Conservation (phyloP, 2,329 filamentous ascomycete genomes). For the Alternaria sp. region DNA sequence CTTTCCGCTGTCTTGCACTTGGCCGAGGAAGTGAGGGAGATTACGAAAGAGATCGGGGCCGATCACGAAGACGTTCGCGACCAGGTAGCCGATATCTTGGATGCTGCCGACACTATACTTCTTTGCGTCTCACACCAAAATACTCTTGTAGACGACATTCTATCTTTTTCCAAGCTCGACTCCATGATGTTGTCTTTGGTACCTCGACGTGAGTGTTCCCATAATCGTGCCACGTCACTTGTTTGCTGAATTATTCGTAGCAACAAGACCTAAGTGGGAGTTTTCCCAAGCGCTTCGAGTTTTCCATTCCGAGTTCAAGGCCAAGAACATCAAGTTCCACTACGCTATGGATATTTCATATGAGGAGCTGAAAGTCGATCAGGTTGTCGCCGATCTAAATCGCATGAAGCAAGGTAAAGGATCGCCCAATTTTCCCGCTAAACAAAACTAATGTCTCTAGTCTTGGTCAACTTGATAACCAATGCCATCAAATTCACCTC, state of each 20-base stretch:
- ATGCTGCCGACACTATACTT: conserved; percentile 53
- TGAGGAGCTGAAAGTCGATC: conserved; percentile 49
- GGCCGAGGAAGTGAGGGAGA: conserved; percentile 54
- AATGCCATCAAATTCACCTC: conserved; percentile 60
- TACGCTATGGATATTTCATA: conserved; percentile 55
- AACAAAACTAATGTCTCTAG: conserved; percentile 32
- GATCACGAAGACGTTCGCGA: conserved; percentile 27
- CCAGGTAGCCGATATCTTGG: conserved; percentile 43
- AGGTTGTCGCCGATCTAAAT: conserved; percentile 51
- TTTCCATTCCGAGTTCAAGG: conserved; percentile 52
- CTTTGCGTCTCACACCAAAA: conserved; percentile 57
- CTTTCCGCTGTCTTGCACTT: conserved; percentile 54
- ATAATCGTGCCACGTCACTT: conserved; percentile 3
- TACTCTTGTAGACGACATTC: conserved; percentile 58
- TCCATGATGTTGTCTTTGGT: conserved; percentile 56
- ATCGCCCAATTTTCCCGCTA: rapidly evolving
- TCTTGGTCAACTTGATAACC: conserved; percentile 56
- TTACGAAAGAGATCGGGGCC: conserved; percentile 37
- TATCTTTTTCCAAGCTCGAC: conserved; percentile 59
- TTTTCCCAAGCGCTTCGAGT: conserved; percentile 52
- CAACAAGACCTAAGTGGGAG: conserved; percentile 49
- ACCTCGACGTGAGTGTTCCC: conserved; percentile 34
- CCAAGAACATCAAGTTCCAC: conserved; percentile 50
- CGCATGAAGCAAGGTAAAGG: conserved; percentile 49
- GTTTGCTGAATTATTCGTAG: conserved; percentile 23